Base-by-base conservation (phyloP, 2,329 filamentous ascomycete species). In the Xylariaceae sp. region DNA sequence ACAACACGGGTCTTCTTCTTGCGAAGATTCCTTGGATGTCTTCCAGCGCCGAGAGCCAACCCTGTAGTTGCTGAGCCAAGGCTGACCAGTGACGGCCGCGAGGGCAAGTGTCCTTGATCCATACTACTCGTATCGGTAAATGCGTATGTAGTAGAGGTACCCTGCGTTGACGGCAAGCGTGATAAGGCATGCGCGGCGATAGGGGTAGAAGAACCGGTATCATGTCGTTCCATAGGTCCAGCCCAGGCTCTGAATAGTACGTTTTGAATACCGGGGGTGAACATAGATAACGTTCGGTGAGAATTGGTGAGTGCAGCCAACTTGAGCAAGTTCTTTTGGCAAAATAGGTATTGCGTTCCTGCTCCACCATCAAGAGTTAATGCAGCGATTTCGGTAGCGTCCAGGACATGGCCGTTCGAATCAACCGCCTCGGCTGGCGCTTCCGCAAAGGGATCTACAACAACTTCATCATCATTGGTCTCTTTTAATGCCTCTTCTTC, bases 171-270 rank as follows among this genome's bases (percentile, higher is more conserved):
- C 44, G 83, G 78, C 5, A 79, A 79, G 61, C 83, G 78, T 34
- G 76, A 77, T 16, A 88, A 64, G 35, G 74, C 74, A 5, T 77
- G 77, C 2, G 75, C 72, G 11, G 70, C 63, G 16, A 71, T 64
- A 7, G 76, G 71, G 7, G 69, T 74, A 64, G 75, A 62, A 65
- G 76, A 40, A 53, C 60, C 55, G 45, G 72, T 61, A 47, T 93
- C 87, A 35, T 75, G 75, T 47, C 82, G 76, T 50, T 95, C 90
- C 40, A 80, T 76, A 27, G 85, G 81, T 33, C 86, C 86, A 14
- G 92, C 88, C 88, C 91, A 95, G 23, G 92, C 93, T 48, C 93
- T 81, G 66, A 95, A 96, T 21, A 97, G 85, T 4, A 88, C 88
- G 65, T 97, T 89, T 42, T 82, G 76, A 47, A 97, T 92, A n/a